Evolutionary conservation across 2,329 filamentous ascomycete species (phyloP).

Genomic region (Teratosphaeria pseudoeucalypti): DNA sequence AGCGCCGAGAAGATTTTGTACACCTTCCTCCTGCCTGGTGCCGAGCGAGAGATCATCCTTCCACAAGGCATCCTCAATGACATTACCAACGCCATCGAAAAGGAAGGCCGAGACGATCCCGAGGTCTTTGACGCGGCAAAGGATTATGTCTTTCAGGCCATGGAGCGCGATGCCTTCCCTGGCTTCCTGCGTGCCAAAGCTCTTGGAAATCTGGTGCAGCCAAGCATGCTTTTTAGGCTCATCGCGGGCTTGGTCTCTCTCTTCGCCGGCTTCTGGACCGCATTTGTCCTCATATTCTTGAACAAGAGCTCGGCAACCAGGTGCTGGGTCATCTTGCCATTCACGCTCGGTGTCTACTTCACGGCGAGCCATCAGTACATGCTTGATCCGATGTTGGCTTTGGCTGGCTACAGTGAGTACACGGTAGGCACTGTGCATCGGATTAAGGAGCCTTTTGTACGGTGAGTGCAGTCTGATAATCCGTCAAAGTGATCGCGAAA

Average conservation of each 20-base stretch:
- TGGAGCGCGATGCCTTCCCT: constrained; percentile 98
- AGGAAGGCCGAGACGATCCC: constrained; percentile 83
- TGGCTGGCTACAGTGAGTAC: constrained; percentile 89
- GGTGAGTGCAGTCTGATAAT: constrained; percentile 11
- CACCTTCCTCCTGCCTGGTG: constrained; percentile 87
- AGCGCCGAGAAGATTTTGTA: constrained; percentile 99
- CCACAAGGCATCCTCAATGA: constrained; percentile 77
- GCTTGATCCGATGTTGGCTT: constrained; percentile 79
- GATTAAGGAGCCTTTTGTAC: constrained; percentile 84
- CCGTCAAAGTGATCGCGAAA: background rate
- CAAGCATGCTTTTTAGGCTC: constrained; percentile 75
- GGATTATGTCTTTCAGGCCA: constrained; percentile 98
- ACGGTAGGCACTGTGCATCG: constrained; percentile 85
- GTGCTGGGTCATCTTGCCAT: constrained; percentile 87
- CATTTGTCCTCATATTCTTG: constrained; percentile 86
- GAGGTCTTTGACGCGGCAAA: constrained; percentile 96
- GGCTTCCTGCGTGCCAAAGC: constrained; percentile 93
- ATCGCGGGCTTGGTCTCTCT: constrained; percentile 77
- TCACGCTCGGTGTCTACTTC: constrained; percentile 81
- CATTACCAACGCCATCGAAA: constrained; percentile 80
- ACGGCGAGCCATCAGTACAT: constrained; percentile 91
- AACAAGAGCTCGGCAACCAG: constrained; percentile 62
- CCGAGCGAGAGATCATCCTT: constrained; percentile 90
- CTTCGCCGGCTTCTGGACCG: constrained; percentile 89
- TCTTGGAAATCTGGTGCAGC: constrained; percentile 85